Evolutionary conservation across 257 asterid species (phyloP).

Genomic region (Scutellaria baicalensis): DNA sequence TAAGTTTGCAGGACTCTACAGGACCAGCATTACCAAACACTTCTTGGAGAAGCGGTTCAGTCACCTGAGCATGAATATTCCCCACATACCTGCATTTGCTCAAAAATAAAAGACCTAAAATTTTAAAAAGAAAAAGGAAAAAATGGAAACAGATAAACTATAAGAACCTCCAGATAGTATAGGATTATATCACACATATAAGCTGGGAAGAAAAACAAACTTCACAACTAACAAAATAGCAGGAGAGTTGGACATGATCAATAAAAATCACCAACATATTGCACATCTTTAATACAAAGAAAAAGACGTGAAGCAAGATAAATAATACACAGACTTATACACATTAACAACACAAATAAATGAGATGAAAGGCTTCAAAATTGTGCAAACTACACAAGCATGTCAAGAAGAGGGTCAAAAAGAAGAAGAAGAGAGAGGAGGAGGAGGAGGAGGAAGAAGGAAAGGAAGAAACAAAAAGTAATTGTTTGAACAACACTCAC

Average conservation of each 20-base stretch:
- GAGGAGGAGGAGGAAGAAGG: too few species aligned
- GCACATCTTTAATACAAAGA: neutral
- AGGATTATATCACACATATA: slow-evolving; percentile 8
- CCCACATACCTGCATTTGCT: slow-evolving; percentile 91
- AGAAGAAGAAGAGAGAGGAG: neutral
- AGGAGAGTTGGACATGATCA: slow-evolving; percentile 8
- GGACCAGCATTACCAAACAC: slow-evolving; percentile 86
- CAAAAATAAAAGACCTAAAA: slow-evolving; percentile 25
- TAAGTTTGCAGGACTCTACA: slow-evolving; percentile 81
- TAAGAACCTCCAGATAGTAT: slow-evolving; percentile 18
- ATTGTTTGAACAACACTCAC: slow-evolving; percentile 66
- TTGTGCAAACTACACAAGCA: slow-evolving; percentile 8
- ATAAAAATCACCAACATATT: neutral
- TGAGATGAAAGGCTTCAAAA: neutral
- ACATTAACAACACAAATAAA: neutral
- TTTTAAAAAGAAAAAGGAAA: slow-evolving; percentile 9
- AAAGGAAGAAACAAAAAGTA: neutral
- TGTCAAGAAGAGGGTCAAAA: neutral
- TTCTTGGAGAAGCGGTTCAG: slow-evolving; percentile 88
- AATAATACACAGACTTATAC: neutral
- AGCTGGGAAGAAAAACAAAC: neutral
- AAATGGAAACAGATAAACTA: slow-evolving; percentile 10
- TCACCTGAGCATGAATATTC: slow-evolving; percentile 73
- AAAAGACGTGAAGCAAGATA: neutral
- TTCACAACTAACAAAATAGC: neutral